Percentiles rank a stretch among this genome's conserved stretches.
phyloP scores from a whole-genome alignment of 1,284 basidiomycete species.

The Lignosus rhinocerotis region DNA sequence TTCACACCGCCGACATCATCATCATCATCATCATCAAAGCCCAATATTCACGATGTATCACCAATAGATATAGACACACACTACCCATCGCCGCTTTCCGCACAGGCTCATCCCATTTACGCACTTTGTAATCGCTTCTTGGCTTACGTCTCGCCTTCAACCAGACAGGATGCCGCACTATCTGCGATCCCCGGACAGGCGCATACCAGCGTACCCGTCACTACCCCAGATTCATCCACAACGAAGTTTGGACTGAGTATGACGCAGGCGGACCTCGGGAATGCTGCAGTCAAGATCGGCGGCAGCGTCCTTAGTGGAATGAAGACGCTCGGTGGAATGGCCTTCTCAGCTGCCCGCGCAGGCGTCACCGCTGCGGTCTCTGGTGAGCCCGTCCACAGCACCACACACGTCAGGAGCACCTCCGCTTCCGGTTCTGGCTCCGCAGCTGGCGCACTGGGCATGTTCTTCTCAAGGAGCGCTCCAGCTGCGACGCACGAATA shows the following conservation, averaged over 20 bases:
- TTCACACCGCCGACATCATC: conserved; percentile 34
- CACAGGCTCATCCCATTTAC: conserved; percentile 49
- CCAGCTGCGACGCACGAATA: conserved; percentile 41
- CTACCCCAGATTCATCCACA: conserved; percentile 8
- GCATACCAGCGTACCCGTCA: conserved; percentile 27
- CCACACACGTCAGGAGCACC: background rate
- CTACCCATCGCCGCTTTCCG: conserved; percentile 6
- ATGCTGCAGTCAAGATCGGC: conserved; percentile 57
- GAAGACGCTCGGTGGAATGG: conserved; percentile 64
- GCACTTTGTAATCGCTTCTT: conserved; percentile 63
- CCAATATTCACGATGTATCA: conserved; percentile 36
- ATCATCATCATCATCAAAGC: conserved; percentile 16
- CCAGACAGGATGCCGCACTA: conserved; percentile 22
- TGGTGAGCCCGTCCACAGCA: conserved; percentile 8
- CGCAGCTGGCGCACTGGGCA: conserved; percentile 9
- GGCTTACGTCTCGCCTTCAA: conserved; percentile 54
- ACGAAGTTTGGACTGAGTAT: conserved; percentile 22
- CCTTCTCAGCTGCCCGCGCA: conserved; percentile 48
- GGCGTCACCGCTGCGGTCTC: conserved; percentile 29
- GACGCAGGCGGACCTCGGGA: conserved; percentile 51
- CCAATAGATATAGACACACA: conserved; percentile 35
- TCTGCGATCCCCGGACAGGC: conserved; percentile 23
- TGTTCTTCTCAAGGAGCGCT: conserved; percentile 64
- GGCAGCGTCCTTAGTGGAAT: conserved; percentile 64
- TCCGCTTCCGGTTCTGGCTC: background rate